These are phyloP conservation scores for Dothistroma septosporum DNA, from an alignment of 2,329 filamentous ascomycete species.

Conservation along the genomic window DNA sequence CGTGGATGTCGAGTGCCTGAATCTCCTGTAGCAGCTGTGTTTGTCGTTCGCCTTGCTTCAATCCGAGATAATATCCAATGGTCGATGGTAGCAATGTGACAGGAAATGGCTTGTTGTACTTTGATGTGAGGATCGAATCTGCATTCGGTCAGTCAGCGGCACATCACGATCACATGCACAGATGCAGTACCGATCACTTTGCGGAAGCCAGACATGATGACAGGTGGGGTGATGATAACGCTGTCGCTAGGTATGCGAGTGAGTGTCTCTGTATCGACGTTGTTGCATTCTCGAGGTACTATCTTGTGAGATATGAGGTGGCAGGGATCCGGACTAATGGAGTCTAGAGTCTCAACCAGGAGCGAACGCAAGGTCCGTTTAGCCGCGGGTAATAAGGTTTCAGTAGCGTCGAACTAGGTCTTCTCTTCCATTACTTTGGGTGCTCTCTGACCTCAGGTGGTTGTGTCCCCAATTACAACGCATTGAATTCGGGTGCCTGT, in stretches of 20 bases:
- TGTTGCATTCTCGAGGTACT: not conserved
- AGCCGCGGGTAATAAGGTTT: not conserved
- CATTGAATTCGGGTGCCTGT: not conserved
- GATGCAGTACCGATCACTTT: conserved; percentile 17
- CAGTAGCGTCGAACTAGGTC: not conserved
- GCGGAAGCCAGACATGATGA: conserved; percentile 16
- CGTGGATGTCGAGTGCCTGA: conserved; percentile 22
- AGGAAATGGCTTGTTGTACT: conserved; percentile 31
- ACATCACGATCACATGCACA: not conserved
- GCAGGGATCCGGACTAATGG: not conserved
- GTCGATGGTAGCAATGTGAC: conserved; percentile 32
- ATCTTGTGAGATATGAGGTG: not conserved
- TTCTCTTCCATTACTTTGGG: too few species aligned
- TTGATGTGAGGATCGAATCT: conserved; percentile 31
- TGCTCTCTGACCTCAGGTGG: too few species aligned
- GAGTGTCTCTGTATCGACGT: not conserved
- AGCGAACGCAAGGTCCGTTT: not conserved
- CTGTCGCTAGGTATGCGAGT: not conserved
- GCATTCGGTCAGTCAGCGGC: not conserved
- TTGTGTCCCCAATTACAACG: too few species aligned
- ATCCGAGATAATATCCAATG: conserved; percentile 30
- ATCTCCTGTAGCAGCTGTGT: conserved; percentile 29
- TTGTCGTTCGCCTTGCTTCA: conserved; percentile 32
- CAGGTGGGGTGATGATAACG: not conserved
- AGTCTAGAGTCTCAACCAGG: not conserved